phyloP scores from a whole-genome alignment of 352 stramenopile genomes.

The Discostella stelligera region DNA sequence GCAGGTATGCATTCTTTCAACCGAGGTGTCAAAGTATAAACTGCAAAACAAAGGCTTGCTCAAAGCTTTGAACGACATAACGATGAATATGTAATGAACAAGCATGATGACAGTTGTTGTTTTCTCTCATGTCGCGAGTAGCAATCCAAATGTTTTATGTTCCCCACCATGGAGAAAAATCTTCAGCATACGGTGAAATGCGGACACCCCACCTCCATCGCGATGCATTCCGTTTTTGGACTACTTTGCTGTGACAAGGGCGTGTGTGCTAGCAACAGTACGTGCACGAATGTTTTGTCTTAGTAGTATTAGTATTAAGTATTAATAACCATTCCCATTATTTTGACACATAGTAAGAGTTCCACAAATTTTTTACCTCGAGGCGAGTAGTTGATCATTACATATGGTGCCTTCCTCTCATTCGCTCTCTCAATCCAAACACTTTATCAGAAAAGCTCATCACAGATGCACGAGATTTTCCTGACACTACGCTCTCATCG shows the following conservation, averaged over 20 bases:
- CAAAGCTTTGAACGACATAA: slow-evolving; percentile 19
- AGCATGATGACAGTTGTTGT: no score
- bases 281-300: no score
- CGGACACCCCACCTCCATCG: no score
- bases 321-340: not conserved
- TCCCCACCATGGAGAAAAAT: no score
- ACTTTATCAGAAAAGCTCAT: slow-evolving; percentile 26
- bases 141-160: no score
- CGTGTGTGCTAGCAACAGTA: no score
- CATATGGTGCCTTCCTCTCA: slow-evolving; percentile 12
- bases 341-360: not conserved
- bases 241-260: no score
- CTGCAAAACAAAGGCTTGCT: slow-evolving; percentile 29
- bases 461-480: slow-evolving; percentile 14
- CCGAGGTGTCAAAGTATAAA: slow-evolving; percentile 29
- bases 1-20: slow-evolving; percentile 38
- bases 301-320: no score
- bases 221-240: no score
- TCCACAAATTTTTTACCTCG: not conserved
- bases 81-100: not conserved
- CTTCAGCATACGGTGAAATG: no score
- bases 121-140: no score
- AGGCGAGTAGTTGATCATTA: not conserved
- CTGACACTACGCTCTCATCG: slow-evolving; percentile 29
- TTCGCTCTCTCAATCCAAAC: slow-evolving; percentile 33